Evolutionary conservation across 805 yeast species (phyloP).

Genomic region (Myxozyma lipomycoides): DNA sequence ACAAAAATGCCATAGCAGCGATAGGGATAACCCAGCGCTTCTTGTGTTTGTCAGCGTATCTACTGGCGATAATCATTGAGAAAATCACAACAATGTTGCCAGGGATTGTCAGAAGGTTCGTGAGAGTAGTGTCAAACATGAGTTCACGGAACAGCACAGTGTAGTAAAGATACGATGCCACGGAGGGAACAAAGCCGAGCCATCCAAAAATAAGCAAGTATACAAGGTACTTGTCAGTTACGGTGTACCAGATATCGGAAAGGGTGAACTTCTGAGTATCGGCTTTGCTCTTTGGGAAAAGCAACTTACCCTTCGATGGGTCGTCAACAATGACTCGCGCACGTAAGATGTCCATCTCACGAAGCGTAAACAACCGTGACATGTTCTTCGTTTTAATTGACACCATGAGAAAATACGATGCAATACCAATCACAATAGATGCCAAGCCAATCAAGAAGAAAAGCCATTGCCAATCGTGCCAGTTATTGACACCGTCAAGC

Average conservation of each 20-base stretch:
- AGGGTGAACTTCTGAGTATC: slow-evolving; percentile 48
- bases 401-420: slow-evolving; percentile 47
- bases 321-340: slow-evolving; percentile 10
- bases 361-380: slow-evolving; percentile 29
- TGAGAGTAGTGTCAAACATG: slow-evolving; percentile 51
- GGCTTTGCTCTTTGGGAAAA: slow-evolving; percentile 26
- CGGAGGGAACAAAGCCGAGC: slow-evolving; percentile 42
- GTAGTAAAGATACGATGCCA: slow-evolving; percentile 44
- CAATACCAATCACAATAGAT: slow-evolving; percentile 50
- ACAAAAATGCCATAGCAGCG: slow-evolving; percentile 21
- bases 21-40: slow-evolving; percentile 23
- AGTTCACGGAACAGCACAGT: slow-evolving; percentile 47
- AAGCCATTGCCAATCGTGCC: slow-evolving; percentile 62
- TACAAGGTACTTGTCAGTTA: slow-evolving; percentile 51
- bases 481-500: slow-evolving; percentile 46
- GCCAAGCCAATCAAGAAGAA: slow-evolving; percentile 59
- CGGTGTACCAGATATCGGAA: slow-evolving; percentile 41
- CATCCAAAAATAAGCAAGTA: slow-evolving; percentile 51
- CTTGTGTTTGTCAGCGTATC: slow-evolving; percentile 19
- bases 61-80: slow-evolving; percentile 32
- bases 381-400: slow-evolving; percentile 35
- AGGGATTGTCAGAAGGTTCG: slow-evolving; percentile 53
- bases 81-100: slow-evolving; percentile 34
- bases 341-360: slow-evolving; percentile 8
- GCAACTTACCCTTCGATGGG: slow-evolving; percentile 55